A percentile compares a stretch with the other conserved stretches of the same genome.
These are phyloP conservation scores for Syncephalastrum contaminatum DNA, from an alignment of 371 early-diverging fungal genomes.

Conservation along the genomic window DNA sequence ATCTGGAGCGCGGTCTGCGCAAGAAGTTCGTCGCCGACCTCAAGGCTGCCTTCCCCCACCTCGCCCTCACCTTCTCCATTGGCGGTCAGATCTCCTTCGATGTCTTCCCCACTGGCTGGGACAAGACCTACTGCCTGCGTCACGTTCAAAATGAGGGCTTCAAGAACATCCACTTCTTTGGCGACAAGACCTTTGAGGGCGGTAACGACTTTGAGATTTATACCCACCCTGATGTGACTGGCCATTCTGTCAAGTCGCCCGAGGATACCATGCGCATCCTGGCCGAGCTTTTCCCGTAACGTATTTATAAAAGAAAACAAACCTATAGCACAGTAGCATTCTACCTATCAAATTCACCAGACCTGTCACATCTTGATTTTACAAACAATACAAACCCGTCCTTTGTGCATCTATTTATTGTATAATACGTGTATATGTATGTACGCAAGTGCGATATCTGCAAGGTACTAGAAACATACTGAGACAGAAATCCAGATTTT, in stretches of 20 bases:
- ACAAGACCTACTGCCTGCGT: constrained; percentile 98
- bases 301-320: too few relatives aligned
- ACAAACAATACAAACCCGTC: too few relatives aligned
- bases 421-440: too few relatives aligned
- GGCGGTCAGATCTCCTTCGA: constrained; percentile 99
- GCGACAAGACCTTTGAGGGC: constrained; percentile 98
- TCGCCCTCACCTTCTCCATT: constrained; percentile 94
- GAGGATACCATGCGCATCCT: constrained; percentile 90
- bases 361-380: too few relatives aligned
- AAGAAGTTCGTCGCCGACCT: constrained; percentile 86
- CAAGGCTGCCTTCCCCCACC: constrained; percentile 86
- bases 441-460: too few relatives aligned
- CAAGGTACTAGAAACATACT: too few relatives aligned
- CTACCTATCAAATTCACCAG: too few relatives aligned
- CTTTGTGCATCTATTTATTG: too few relatives aligned
- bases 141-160: constrained; percentile 92
- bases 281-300: constrained; percentile 75
- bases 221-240: constrained; percentile 78
- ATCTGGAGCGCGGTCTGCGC: constrained; percentile 82
- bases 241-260: constrained; percentile 90
- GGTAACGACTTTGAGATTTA: constrained; percentile 99
- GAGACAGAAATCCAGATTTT: too few relatives aligned
- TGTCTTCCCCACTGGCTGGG: constrained; percentile 99
- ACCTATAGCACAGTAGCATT: too few relatives aligned
- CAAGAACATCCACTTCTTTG: constrained; percentile 97